Conservation (phyloP, 2,329 filamentous ascomycete genomes). For the Beauveria asiatica region DNA sequence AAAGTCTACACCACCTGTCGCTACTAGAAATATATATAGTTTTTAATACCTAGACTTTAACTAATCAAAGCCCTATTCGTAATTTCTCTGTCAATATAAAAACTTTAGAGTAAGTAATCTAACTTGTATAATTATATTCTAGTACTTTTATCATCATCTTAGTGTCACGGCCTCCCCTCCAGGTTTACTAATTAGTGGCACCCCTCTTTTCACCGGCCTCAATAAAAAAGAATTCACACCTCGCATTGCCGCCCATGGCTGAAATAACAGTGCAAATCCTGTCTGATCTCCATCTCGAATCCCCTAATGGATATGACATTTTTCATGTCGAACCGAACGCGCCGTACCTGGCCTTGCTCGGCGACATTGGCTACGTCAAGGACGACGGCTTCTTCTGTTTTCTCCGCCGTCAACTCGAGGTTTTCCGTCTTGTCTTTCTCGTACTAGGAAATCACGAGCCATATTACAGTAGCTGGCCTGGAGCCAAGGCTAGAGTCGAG, state of each 20-base stretch:
- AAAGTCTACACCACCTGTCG: no score
- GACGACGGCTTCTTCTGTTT: conserved; percentile 33
- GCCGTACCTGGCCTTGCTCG: conserved; percentile 38
- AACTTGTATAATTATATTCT: no score
- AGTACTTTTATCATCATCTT: no score
- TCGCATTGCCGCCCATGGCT: not conserved
- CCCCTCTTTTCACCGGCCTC: not conserved
- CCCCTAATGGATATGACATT: conserved; percentile 23
- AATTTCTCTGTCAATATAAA: no score
- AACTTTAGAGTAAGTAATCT: no score
- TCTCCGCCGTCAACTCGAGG: conserved; percentile 29
- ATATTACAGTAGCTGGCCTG: conserved; percentile 18
- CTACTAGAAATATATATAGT: no score
- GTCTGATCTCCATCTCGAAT: conserved; percentile 39
- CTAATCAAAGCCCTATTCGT: no score
- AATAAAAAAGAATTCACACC: not conserved
- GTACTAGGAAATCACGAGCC: conserved; percentile 41
- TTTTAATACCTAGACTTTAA: no score
- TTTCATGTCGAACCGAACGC: conserved; percentile 28
- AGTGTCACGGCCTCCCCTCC: no score
- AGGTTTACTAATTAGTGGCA: no score
- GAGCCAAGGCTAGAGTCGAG: not conserved
- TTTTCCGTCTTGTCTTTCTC: conserved; percentile 34
- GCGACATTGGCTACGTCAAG: conserved; percentile 35
- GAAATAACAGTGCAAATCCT: conserved; percentile 6